Percentiles rank a stretch among this genome's conserved stretches.
These are phyloP conservation scores for Arthroderma sp. DNA, from an alignment of 2,329 filamentous ascomycete species.

Conservation along the genomic window DNA sequence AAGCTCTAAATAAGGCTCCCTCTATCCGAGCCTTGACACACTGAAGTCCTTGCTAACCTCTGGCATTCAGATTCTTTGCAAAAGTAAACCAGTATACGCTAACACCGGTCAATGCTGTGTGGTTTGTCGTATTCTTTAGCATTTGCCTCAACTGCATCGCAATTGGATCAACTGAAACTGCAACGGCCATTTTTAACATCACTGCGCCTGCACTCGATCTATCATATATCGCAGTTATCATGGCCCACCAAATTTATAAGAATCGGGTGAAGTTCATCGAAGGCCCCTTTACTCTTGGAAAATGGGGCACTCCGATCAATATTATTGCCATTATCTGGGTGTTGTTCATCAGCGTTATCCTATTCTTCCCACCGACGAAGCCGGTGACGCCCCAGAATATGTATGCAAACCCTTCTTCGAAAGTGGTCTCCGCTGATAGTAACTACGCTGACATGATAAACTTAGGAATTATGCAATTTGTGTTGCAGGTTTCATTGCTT, in stretches of 20 bases:
- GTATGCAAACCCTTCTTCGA: slow-evolving; percentile 16
- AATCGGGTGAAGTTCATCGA: slow-evolving; percentile 41
- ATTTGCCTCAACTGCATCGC: slow-evolving; percentile 37
- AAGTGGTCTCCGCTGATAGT: background rate
- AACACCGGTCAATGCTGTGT: slow-evolving; percentile 51
- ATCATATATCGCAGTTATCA: slow-evolving; percentile 47
- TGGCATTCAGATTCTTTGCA: slow-evolving; percentile 33
- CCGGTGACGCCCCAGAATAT: slow-evolving; percentile 39
- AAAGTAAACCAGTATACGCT: slow-evolving; percentile 41
- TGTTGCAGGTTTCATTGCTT: slow-evolving; percentile 33
- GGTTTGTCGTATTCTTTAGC: slow-evolving; percentile 50
- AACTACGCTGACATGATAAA: slow-evolving; percentile 2
- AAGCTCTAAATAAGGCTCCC: background rate
- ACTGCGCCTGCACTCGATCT: slow-evolving; percentile 40
- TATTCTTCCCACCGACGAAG: slow-evolving; percentile 39
- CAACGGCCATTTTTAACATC: slow-evolving; percentile 39
- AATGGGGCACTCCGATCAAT: slow-evolving; percentile 43
- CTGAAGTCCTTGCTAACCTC: slow-evolving; percentile 1
- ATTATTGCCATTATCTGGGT: slow-evolving; percentile 48
- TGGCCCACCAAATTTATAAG: slow-evolving; percentile 44
- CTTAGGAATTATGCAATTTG: slow-evolving; percentile 37
- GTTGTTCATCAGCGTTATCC: slow-evolving; percentile 47
- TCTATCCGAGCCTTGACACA: background rate
- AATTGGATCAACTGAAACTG: slow-evolving; percentile 31
- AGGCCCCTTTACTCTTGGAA: slow-evolving; percentile 45